Percentiles rank a stretch among this genome's conserved stretches.
Conservation (phyloP, 768 basidiomycete species). For the Rubroboletus pulcherrimus region DNA sequence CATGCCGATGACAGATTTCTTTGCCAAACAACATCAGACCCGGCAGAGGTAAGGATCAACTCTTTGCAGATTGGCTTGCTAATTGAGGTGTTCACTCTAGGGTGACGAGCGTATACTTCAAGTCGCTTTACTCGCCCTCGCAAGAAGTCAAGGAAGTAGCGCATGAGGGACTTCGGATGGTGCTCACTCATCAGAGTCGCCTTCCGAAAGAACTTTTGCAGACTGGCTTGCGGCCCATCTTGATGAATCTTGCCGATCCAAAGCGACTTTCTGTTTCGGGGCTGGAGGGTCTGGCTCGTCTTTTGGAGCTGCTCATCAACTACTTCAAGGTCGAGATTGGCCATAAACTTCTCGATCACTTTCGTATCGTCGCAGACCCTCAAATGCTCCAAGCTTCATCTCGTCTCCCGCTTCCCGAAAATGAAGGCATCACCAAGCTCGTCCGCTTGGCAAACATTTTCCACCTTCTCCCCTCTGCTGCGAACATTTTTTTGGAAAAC, state of each 20-base stretch:
- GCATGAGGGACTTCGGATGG: constrained; percentile 87
- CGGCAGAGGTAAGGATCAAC: constrained; percentile 65
- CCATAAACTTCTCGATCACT: constrained; percentile 94
- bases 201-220: constrained; percentile 94
- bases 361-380: constrained; percentile 87
- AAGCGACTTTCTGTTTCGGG: constrained; percentile 90
- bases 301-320: constrained; percentile 91
- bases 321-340: constrained; percentile 99
- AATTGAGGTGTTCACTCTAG: constrained; percentile 38
- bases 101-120: constrained; percentile 95
- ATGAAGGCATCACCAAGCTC: constrained; percentile 88
- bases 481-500: constrained; percentile 85
- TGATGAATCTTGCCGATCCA: constrained; percentile 97
- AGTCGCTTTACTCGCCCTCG: constrained; percentile 90
- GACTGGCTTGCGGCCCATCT: constrained; percentile 89
- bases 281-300: constrained; percentile 87
- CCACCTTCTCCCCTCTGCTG: constrained; percentile 90
- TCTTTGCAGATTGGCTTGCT: neutral
- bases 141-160: constrained; percentile 93
- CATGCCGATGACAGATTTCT: constrained; percentile 93
- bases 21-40: constrained; percentile 76
- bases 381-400: constrained; percentile 79
- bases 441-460: constrained; percentile 97
- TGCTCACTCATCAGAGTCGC: constrained; percentile 83
- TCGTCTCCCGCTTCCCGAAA: constrained; percentile 75